These are phyloP conservation scores for Cordyceps javanica DNA, from an alignment of 2,329 filamentous ascomycete species.

Conservation along the genomic window DNA sequence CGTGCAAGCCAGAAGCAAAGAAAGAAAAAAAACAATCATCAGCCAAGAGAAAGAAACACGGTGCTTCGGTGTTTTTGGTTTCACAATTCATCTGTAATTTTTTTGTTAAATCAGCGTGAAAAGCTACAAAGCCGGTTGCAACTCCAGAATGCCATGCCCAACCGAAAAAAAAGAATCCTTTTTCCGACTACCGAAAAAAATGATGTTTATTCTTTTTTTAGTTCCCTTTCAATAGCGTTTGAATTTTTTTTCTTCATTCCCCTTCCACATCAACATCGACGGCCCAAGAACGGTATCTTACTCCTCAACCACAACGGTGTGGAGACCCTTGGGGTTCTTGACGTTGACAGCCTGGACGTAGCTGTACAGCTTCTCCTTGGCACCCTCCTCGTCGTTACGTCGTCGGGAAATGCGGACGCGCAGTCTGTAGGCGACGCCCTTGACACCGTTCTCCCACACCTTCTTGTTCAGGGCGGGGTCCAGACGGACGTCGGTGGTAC, in stretches of 20 bases:
- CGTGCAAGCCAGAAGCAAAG: not conserved
- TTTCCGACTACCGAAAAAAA: conserved; percentile 29
- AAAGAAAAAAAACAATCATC: not conserved
- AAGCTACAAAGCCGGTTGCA: conserved; percentile 40
- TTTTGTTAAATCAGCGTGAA: conserved; percentile 28
- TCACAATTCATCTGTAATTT: conserved; percentile 12
- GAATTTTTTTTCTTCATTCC: conserved; percentile 20
- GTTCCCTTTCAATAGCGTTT: conserved; percentile 11
- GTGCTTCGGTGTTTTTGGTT: not conserved
- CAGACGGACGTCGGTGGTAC: conserved; percentile 92
- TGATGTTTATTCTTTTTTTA: conserved; percentile 6
- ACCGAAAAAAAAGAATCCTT: conserved; percentile 30
- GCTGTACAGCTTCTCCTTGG: conserved; percentile 99
- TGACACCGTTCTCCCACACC: conserved; percentile 98
- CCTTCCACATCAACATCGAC: not conserved
- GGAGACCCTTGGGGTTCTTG: conserved; percentile 97
- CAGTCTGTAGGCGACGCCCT: conserved; percentile 96
- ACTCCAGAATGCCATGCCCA: conserved; percentile 41
- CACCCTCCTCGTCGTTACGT: conserved; percentile 99
- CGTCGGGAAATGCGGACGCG: conserved; percentile 98
- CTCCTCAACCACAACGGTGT: conserved; percentile 81
- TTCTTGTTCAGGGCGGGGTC: conserved; percentile 99
- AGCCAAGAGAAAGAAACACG: no score
- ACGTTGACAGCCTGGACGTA: conserved; percentile 99
- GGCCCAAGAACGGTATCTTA: not conserved